Evolutionary conservation across 768 basidiomycete genomes (phyloP), one percentile per base, ranked within the genome.

Genomic region (Lactarius tabidus): DNA sequence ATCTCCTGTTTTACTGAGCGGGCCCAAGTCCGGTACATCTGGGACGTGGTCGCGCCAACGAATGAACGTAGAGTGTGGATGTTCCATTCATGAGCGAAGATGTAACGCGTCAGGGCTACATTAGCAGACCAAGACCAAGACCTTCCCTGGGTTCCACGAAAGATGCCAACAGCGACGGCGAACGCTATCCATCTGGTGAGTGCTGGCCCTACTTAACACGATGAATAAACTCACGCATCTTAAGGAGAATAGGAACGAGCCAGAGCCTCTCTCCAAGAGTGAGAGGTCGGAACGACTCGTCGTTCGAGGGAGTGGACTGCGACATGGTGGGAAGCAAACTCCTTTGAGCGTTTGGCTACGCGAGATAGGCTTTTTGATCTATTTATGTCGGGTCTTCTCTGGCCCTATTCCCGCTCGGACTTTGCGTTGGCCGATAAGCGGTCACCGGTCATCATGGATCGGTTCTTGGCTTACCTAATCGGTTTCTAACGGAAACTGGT

Each of bases 141-240:
- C 53, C 64, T 36, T 9, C 55, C 55, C 29, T 38, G 26, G 23
- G 63, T 66, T 35, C 38, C 56, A 26, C 28, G 45, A 20, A 66
- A 66, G 43, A 66, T 31, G 17, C 65, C 65, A 15, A 57, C 2
- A 2, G 48, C 60, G 10, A 66, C 17, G 15, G 65, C 65, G 18
- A 66, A 8, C 17, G 65, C 65, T 63, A 39, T 41, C 9, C 2
- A 18, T 33, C 29, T 31, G 4, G 54, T 55, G 31, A 55, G 54
- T 31, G 54, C n/a, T 15, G n/a, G n/a, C 31, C 1, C 2, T n/a
- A 55, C 29, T n/a, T 6, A 33, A 29, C 29, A 55, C 6, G 28
- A 26, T 10, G 54, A 33, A 33, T 33, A 3, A 23, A 61, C 60
- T 41, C 29, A 61, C 60, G 60, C 26, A 55, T 3, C 8, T 14